These are phyloP conservation scores for Apiospora pterosperma DNA, from an alignment of 2,329 filamentous ascomycete species.

Conservation along the genomic window DNA sequence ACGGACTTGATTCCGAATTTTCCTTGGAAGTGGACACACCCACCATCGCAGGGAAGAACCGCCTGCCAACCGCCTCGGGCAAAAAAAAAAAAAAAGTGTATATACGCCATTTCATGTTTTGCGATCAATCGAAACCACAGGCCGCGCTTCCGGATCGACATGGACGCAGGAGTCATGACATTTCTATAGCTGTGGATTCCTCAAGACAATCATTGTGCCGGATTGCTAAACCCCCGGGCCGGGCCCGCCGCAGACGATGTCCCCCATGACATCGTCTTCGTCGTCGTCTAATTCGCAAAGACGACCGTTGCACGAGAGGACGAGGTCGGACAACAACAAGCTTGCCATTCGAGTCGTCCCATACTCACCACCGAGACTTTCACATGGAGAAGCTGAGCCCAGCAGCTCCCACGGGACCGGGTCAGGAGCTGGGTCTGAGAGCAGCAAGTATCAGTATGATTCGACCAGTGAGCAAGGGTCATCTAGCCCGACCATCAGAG, in stretches of 20 bases:
- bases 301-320: slow-evolving; percentile 35
- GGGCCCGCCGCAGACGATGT: slow-evolving; percentile 25
- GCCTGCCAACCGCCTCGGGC: background rate
- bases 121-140: background rate
- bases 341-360: slow-evolving; percentile 46
- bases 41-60: background rate
- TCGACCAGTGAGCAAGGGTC: slow-evolving; percentile 14
- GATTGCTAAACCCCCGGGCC: slow-evolving; percentile 10
- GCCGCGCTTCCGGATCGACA: background rate
- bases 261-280: slow-evolving; percentile 26
- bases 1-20: background rate
- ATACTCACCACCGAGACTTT: slow-evolving; percentile 41
- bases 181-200: background rate
- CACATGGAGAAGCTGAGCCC: slow-evolving; percentile 20
- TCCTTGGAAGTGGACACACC: background rate
- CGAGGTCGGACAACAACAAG: slow-evolving; percentile 37
- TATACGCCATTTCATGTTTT: background rate
- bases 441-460: slow-evolving; percentile 8
- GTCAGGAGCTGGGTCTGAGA: slow-evolving; percentile 13
- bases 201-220: background rate
- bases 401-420: slow-evolving; percentile 16
- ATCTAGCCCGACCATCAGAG: slow-evolving; percentile 17
- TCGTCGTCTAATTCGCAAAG: slow-evolving; percentile 20
- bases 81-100: too few relatives aligned
- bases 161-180: background rate